Conservation (phyloP, 495 filamentous ascomycete genomes). For the Letharia lupina region DNA sequence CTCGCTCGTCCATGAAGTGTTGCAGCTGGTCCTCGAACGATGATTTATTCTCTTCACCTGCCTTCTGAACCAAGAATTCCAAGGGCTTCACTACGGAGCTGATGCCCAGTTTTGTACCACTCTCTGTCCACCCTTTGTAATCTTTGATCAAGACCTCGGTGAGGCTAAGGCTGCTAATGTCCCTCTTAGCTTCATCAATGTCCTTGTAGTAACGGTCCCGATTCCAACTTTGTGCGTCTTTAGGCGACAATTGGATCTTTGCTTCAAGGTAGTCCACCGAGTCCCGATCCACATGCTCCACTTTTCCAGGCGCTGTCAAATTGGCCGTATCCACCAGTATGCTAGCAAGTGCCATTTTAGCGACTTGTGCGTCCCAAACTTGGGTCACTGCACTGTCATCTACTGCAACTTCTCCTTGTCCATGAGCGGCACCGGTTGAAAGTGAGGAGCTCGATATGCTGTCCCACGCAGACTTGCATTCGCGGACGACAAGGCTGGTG, state of each 20-base stretch:
- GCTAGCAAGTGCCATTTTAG: constrained; percentile 67
- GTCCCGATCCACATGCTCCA: constrained; percentile 56
- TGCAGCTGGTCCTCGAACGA: constrained; percentile 43
- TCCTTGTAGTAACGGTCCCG: constrained; percentile 51
- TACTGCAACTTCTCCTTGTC: constrained; percentile 22
- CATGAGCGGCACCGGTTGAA: constrained; percentile 29
- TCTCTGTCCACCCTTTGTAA: constrained; percentile 82
- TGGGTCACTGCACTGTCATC: constrained; percentile 27
- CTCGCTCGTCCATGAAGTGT: constrained; percentile 47
- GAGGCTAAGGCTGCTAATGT: constrained; percentile 57
- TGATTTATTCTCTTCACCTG: constrained; percentile 32
- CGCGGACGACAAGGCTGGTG: constrained; percentile 61
- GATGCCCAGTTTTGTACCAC: constrained; percentile 56
- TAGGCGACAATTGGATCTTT: constrained; percentile 34
- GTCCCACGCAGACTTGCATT: constrained; percentile 53
- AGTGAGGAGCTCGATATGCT: constrained; percentile 27
- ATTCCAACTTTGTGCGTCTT: constrained; percentile 40
- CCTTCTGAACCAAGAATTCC: constrained; percentile 51
- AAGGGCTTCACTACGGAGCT: constrained; percentile 63
- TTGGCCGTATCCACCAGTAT: constrained; percentile 82
- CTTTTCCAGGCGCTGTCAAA: constrained; percentile 59
- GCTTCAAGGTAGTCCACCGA: constrained; percentile 59
- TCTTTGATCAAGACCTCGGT: constrained; percentile 78
- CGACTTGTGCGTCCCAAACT: constrained; percentile 51
- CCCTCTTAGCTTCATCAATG: constrained; percentile 59